Evolutionary conservation across 2,329 filamentous ascomycete species (phyloP), one percentile per base, ranked within the genome.

Genomic region (Elsinoe fawcettii): DNA sequence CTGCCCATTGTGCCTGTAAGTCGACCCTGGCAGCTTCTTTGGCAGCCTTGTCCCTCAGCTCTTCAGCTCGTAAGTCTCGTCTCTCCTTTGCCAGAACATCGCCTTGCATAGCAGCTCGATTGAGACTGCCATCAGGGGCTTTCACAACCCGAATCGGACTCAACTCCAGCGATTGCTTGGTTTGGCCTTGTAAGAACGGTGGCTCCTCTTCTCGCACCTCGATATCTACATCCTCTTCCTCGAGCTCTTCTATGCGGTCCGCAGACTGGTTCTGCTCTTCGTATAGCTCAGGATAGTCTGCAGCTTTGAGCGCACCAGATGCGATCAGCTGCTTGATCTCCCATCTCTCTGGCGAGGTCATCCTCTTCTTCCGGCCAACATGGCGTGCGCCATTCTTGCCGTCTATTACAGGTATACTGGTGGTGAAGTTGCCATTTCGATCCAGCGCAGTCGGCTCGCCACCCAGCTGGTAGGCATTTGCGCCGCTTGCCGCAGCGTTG

Each of bases 321-420:
- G 92, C 90, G 66, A 99, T 97, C 55, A 99, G 78, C 68, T 99
- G 93, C 61, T 92, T 84, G 61, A 99, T 96, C 70, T 99, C 93
- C 92, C 93, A 99, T 67, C 93, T 79, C 69, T 99, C 93, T 1
- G 93, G 93, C 12, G 92, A 96, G 0, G 92, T 97, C 85, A 97
- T 86, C 55, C 93, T 81, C 75, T 99, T 99, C 70, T 88, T 90
- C 57, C 86, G 86, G 7, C 41, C 41, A 23, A n/a, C 41, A 46
- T 78, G 80, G 63, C 78, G 75, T 16, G 64, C 49, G 55, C 79
- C 74, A 27, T 78, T 78, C 37, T 81, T 78, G 41, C 76, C 77
- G 65, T 88, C 84, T 59, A 89, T 81, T 12, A 86, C 79, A 1
- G 84, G 81, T 0, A 86, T 79, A 34, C 71, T 71, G n/a, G 72